Evolutionary conservation across 2,329 filamentous ascomycete genomes (phyloP), one percentile per base, ranked within the genome.

Genomic region (Neonectria magnoliae): DNA sequence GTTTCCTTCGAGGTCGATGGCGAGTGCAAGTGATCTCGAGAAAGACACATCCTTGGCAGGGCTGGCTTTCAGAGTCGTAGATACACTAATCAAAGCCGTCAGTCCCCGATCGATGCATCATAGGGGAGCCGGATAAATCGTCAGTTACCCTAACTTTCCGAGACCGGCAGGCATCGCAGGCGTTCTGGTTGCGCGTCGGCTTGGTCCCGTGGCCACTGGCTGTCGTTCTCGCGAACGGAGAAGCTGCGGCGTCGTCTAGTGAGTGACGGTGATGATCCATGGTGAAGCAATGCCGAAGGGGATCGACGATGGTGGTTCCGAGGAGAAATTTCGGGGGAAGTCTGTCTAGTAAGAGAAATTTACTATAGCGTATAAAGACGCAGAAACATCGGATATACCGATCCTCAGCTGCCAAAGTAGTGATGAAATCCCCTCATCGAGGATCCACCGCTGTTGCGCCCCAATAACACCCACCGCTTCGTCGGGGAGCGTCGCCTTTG

Each of bases 271-370:
- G 44, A 33, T 53, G 22, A 33, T 60, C 61, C 8, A 38, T 36
- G 20, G 9, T 16, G 36, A 16, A 38, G 9, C n/a, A 47, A 14
- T 33, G 8, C 10, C n/a, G 14, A 33, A 7, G 8, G 36, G 8
- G 11, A 44, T 18, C 36, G 11, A 31, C 13, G 22, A n/a, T 27
- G 27, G 48, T 7, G 60, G 42, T 62, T 62, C 58, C 52, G 47
- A 72, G 70, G 70, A 72, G 68, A 72, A 72, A 71, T 22, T 18
- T 72, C 70, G 69, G 69, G 70, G 64, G 41, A 10, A 33, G 7
- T 7, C 22, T 18, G 8, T 11, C 16, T 31, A 56, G 53, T 58
- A 1, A 6, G 25, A 25, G 25, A 25, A 25, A 25, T 25, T 25
- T 38, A n/a, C 65, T 18, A 20, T 14, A 18, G 27, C 18, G 51